These are phyloP conservation scores for Vitis hybrid DNA, from an alignment of 177 flowering plant genomes.

Conservation along the genomic window DNA sequence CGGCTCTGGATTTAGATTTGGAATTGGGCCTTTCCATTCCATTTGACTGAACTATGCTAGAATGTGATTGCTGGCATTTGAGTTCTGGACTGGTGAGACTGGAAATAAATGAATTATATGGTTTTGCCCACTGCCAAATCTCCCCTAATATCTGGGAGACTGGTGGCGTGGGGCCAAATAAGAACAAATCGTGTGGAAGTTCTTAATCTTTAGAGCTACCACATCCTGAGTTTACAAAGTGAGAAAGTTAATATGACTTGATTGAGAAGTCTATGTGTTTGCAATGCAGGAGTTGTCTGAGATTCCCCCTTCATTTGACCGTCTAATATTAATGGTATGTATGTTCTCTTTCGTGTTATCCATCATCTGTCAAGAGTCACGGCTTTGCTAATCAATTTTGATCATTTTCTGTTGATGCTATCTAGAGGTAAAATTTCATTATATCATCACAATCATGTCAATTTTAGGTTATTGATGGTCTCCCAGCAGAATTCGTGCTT, in stretches of 20 bases:
- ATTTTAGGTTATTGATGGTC: slow-evolving; percentile 94
- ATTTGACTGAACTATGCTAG: too few relatives aligned
- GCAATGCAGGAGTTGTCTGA: slow-evolving; percentile 66
- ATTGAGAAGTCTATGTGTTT: slow-evolving; percentile 1
- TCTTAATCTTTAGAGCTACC: too few relatives aligned
- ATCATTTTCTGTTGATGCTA: slow-evolving; percentile 6
- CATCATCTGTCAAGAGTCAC: neutral
- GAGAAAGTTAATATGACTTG: neutral
- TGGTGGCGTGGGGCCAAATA: too few relatives aligned
- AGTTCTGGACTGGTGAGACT: too few relatives aligned
- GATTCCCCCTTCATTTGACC: slow-evolving; percentile 60
- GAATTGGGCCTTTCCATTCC: too few relatives aligned
- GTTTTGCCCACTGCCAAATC: too few relatives aligned
- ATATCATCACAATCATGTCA: slow-evolving; percentile 25
- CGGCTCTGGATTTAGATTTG: too few relatives aligned
- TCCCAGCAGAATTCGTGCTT: slow-evolving; percentile 95
- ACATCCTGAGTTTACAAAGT: too few relatives aligned
- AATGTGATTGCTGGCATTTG: too few relatives aligned
- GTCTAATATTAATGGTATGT: slow-evolving; percentile 75
- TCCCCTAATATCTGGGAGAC: too few relatives aligned
- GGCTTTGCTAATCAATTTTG: neutral
- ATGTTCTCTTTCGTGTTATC: neutral
- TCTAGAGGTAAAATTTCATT: slow-evolving; percentile 12
- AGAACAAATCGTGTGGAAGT: too few relatives aligned
- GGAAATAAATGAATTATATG: too few relatives aligned